Conservation (phyloP, 352 stramenopile genomes). For the Phytophthora capsici region DNA sequence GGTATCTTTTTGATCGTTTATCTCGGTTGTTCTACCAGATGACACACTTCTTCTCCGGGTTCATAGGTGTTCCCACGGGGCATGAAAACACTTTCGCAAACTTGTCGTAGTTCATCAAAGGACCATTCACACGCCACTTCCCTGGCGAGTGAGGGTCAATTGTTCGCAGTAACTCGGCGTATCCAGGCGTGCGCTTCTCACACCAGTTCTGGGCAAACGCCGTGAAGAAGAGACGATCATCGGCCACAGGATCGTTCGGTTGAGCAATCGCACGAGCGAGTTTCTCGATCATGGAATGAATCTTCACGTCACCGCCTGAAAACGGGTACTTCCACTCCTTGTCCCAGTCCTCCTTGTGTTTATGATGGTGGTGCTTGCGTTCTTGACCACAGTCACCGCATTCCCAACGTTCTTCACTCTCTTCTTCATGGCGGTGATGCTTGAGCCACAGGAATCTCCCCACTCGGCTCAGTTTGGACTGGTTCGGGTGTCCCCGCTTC, state of each 20-base stretch:
- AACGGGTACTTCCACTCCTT: constrained; percentile 26
- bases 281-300: constrained; percentile 31
- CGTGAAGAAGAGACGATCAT: constrained; percentile 72
- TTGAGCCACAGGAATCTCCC: constrained; percentile 18
- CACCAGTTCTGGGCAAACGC: constrained; percentile 76
- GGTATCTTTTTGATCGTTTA: not conserved
- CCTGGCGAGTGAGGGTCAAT: constrained; percentile 67
- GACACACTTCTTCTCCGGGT: constrained; percentile 66
- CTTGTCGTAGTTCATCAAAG: constrained; percentile 67
- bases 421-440: constrained; percentile 11
- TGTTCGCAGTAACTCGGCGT: constrained; percentile 52
- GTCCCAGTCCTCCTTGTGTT: constrained; percentile 20
- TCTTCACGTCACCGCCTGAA: constrained; percentile 29
- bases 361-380: constrained; percentile 8
- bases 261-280: constrained; percentile 38
- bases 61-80: constrained; percentile 65
- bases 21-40: constrained; percentile 57
- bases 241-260: constrained; percentile 28
- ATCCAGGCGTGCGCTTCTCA: constrained; percentile 53
- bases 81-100: constrained; percentile 78
- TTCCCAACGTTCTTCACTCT: constrained; percentile 15
- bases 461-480: constrained; percentile 8
- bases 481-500: constrained; percentile 11
- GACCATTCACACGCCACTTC: constrained; percentile 72
- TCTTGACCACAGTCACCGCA: constrained; percentile 13